Conservation (phyloP, 345 rosid genomes). For the Populus ilicifolia region DNA sequence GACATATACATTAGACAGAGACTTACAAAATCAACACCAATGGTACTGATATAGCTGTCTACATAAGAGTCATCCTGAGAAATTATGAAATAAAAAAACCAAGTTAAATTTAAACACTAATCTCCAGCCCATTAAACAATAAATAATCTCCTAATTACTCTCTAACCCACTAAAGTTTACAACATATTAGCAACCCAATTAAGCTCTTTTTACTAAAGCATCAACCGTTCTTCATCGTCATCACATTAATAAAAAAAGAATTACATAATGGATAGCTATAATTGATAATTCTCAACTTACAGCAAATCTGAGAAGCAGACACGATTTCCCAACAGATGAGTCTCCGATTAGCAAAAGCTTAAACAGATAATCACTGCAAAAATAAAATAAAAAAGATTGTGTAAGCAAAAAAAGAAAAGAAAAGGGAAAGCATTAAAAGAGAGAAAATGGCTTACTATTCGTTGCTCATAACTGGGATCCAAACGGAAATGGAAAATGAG, state of each 20-base stretch:
- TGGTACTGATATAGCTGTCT: slow-evolving; percentile 73
- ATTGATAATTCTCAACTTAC: slow-evolving; percentile 29
- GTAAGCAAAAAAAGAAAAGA: background rate
- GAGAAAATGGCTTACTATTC: slow-evolving; percentile 16
- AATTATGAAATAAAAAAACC: background rate
- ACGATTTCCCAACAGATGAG: slow-evolving; percentile 80
- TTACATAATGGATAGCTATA: background rate
- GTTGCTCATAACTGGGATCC: slow-evolving; percentile 25
- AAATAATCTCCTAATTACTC: background rate
- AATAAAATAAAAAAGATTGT: background rate
- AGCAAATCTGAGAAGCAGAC: slow-evolving; percentile 74
- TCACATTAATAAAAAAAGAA: background rate
- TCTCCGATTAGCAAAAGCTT: slow-evolving; percentile 80
- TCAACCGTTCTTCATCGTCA: background rate
- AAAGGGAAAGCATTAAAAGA: background rate
- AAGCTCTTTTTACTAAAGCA: background rate
- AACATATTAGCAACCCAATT: background rate
- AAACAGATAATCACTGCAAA: slow-evolving; percentile 65
- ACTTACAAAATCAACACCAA: slow-evolving; percentile 73
- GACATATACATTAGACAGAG: background rate
- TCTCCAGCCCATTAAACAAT: background rate
- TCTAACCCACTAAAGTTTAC: background rate
- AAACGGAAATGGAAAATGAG: background rate
- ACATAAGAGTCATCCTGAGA: slow-evolving; percentile 65
- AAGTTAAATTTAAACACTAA: background rate